Conservation (phyloP, 805 yeast species). For the Saturnispora galanensis region DNA sequence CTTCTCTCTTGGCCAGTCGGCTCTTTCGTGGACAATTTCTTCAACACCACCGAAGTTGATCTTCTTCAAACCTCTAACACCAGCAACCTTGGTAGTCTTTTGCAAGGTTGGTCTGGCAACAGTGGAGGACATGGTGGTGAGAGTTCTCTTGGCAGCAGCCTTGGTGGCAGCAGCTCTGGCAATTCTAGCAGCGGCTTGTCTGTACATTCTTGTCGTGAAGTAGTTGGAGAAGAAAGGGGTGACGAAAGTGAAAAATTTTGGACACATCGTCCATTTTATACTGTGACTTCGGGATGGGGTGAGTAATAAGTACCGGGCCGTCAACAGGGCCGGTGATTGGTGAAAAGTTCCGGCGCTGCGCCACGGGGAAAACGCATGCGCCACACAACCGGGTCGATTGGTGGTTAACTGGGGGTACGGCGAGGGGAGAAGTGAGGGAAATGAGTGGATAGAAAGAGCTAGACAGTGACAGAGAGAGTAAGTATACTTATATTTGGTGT, state of each 20-base stretch:
- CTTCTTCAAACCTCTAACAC: conserved; percentile 86
- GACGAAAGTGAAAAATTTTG: background rate
- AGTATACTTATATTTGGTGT: too few species aligned
- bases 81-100: conserved; percentile 35
- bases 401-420: too few species aligned
- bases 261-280: background rate
- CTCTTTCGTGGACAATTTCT: conserved; percentile 95
- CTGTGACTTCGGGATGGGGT: background rate
- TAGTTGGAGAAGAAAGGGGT: background rate
- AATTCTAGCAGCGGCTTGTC: conserved; percentile 40
- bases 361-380: too few species aligned
- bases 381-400: too few species aligned
- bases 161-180: conserved; percentile 48
- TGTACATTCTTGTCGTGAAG: conserved; percentile 18
- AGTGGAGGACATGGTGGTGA: conserved; percentile 11
- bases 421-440: too few species aligned
- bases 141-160: conserved; percentile 32
- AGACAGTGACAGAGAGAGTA: too few species aligned
- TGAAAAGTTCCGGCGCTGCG: too few species aligned
- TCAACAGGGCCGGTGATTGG: background rate
- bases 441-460: too few species aligned
- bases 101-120: conserved; percentile 35
- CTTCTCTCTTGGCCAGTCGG: conserved; percentile 99
- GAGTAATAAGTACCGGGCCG: conserved; percentile 2
- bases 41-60: conserved; percentile 94